Evolutionary conservation across 2,329 filamentous ascomycete species (phyloP).

Genomic region (Tolypocladium tundrense): DNA sequence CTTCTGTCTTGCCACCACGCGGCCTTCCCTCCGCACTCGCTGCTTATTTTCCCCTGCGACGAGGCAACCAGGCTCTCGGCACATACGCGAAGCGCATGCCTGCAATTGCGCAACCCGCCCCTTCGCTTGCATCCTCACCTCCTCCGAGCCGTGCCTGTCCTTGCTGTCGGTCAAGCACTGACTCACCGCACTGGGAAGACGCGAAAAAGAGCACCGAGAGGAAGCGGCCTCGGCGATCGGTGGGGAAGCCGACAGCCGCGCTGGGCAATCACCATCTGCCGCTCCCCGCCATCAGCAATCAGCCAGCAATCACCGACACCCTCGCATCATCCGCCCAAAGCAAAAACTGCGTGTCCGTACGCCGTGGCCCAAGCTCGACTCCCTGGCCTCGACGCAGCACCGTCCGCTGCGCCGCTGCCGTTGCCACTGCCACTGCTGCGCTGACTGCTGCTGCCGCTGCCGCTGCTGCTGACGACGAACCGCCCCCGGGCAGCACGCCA

Average conservation of each 20-base stretch:
- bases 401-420: not conserved
- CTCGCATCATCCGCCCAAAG: not conserved
- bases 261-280: too few species aligned
- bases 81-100: not conserved
- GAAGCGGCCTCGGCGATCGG: not conserved
- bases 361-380: not conserved
- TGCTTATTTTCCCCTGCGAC: not conserved
- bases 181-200: not conserved
- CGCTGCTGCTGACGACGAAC: not conserved
- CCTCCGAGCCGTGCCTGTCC: not conserved
- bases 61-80: not conserved
- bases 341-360: not conserved
- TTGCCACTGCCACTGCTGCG: too few species aligned
- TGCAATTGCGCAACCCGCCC: not conserved
- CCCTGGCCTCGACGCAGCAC: too few species aligned
- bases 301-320: not conserved
- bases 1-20: not conserved
- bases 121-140: not conserved
- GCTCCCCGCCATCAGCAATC: not conserved
- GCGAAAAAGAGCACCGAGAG: not conserved
- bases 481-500: conserved; percentile 1
- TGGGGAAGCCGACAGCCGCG: not conserved
- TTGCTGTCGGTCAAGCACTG: not conserved
- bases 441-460: too few species aligned
- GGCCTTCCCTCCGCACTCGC: not conserved